phyloP scores from a whole-genome alignment of 257 asterid species.

The Solanum paucissectum region DNA sequence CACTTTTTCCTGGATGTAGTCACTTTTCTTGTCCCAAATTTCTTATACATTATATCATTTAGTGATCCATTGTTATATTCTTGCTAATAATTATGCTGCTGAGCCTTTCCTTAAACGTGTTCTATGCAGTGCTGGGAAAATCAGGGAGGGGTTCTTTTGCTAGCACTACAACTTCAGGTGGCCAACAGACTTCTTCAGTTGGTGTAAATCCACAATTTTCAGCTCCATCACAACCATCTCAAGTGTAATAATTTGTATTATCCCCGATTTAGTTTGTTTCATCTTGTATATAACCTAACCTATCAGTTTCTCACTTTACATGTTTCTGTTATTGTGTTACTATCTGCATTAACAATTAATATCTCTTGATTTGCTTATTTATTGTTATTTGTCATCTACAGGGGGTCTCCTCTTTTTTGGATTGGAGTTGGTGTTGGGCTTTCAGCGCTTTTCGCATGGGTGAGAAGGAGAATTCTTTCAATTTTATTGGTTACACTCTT shows the following conservation, averaged over 20 bases:
- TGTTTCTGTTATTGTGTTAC: neutral
- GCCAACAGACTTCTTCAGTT: conserved; percentile 68
- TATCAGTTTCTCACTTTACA: neutral
- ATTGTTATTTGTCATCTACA: conserved; percentile 9
- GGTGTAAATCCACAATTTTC: conserved; percentile 62
- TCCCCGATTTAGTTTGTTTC: neutral
- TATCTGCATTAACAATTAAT: neutral
- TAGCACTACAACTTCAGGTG: conserved; percentile 45
- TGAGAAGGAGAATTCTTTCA: conserved; percentile 20
- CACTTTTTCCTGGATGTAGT: neutral
- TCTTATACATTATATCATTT: neutral
- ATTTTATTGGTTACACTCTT: neutral
- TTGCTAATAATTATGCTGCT: neutral
- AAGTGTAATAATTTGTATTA: conserved; percentile 39
- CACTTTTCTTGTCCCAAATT: neutral
- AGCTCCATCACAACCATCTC: conserved; percentile 57
- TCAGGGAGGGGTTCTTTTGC: conserved; percentile 42
- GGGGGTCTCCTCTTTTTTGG: conserved; percentile 97
- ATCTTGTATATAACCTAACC: neutral
- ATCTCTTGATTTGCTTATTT: neutral
- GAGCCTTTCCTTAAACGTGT: neutral
- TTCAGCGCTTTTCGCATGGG: conserved; percentile 91
- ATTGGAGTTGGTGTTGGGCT: conserved; percentile 92
- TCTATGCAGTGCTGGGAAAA: conserved; percentile 33
- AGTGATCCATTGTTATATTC: neutral